Percentiles rank a stretch among this genome's conserved stretches.
phyloP scores from a whole-genome alignment of 1,284 basidiomycete genomes.

The Apiotrichum montevideense region DNA sequence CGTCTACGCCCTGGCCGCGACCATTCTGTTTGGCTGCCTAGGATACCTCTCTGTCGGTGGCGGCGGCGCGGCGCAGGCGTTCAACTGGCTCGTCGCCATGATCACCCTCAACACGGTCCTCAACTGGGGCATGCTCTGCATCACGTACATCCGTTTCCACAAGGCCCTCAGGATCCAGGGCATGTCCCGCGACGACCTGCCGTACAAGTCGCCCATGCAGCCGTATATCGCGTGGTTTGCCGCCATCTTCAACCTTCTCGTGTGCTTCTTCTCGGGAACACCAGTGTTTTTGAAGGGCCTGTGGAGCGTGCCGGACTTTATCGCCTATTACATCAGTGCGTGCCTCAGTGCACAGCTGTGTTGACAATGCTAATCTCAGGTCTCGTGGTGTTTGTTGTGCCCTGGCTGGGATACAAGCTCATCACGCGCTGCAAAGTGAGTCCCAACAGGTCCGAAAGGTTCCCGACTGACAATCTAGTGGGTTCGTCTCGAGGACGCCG shows the following conservation, averaged over 20 bases:
- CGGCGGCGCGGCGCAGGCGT: neutral
- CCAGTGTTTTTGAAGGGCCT: conserved; percentile 19
- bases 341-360: too few relatives aligned
- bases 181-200: conserved; percentile 47
- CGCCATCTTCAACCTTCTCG: conserved; percentile 16
- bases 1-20: conserved; percentile 42
- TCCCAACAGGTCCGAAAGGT: neutral
- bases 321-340: conserved; percentile 28
- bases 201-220: conserved; percentile 21
- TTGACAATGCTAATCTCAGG: too few relatives aligned
- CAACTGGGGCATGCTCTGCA: too few relatives aligned
- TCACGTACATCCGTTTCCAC: conserved; percentile 77
- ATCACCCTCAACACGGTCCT: too few relatives aligned
- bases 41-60: conserved; percentile 16
- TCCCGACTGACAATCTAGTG: conserved; percentile 44
- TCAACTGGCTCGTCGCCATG: too few relatives aligned
- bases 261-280: conserved; percentile 24
- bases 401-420: too few relatives aligned
- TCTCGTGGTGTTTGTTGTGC: too few relatives aligned
- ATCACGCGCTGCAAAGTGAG: too few relatives aligned
- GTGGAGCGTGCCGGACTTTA: conserved; percentile 12
- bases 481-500: neutral
- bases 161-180: conserved; percentile 68
- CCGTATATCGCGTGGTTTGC: conserved; percentile 24
- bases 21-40: conserved; percentile 41